Conservation (phyloP, 768 basidiomycete genomes). For the Harrya chromipes region DNA sequence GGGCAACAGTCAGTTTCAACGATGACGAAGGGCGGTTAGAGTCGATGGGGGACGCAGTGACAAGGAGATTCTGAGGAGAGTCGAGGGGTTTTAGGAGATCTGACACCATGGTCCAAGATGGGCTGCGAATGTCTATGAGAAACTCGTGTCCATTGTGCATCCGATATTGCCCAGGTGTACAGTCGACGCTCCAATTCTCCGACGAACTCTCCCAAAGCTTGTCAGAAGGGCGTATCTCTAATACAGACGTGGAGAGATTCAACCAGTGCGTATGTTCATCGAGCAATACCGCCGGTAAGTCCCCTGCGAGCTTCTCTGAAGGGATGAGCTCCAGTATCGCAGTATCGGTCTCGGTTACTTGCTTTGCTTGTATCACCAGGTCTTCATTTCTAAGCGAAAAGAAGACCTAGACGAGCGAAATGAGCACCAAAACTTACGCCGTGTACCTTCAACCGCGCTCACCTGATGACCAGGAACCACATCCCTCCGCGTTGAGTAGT, state of each 20-base stretch:
- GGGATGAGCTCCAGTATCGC: conserved; percentile 26
- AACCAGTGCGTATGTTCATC: conserved; percentile 30
- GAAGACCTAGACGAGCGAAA: conserved; percentile 10
- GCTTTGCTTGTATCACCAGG: conserved; percentile 20
- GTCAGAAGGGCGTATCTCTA: conserved; percentile 30
- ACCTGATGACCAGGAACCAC: conserved; percentile 19
- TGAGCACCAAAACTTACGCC: background rate
- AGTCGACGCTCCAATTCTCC: conserved; percentile 27
- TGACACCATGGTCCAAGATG: conserved; percentile 27
- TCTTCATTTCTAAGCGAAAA: conserved; percentile 18
- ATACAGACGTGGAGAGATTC: conserved; percentile 16
- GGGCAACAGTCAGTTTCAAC: conserved; percentile 23
- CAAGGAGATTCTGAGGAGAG: conserved; percentile 17
- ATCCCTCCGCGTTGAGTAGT: conserved; percentile 19
- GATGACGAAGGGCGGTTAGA: background rate
- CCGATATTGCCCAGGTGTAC: conserved; percentile 5
- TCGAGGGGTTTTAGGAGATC: conserved; percentile 25
- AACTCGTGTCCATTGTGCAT: conserved; percentile 3
- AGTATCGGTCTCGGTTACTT: background rate
- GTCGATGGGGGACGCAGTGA: conserved; percentile 8
- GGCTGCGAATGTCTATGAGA: conserved; percentile 29
- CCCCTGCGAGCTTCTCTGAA: conserved; percentile 16
- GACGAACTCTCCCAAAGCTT: conserved; percentile 23
- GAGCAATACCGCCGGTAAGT: conserved; percentile 26
- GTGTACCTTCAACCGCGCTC: background rate